Conservation (phyloP, 1,284 basidiomycete genomes). For the Austroboletus rostrupii region DNA sequence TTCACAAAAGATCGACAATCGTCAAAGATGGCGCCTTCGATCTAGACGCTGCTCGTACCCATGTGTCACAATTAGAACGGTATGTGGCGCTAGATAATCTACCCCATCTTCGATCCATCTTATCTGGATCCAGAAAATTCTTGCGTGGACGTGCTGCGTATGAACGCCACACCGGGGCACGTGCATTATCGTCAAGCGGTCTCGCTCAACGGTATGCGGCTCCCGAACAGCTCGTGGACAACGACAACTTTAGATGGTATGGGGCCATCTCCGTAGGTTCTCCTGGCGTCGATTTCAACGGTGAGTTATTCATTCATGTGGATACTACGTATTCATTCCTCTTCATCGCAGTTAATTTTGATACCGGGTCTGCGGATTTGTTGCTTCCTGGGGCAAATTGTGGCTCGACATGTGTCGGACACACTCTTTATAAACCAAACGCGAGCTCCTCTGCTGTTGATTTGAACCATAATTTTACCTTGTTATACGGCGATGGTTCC, state of each 20-base stretch:
- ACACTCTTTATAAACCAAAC: constrained; percentile 32
- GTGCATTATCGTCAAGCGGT: background rate
- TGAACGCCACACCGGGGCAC: background rate
- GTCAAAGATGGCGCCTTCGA: constrained; percentile 16
- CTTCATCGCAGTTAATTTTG: constrained; percentile 35
- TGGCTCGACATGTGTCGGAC: constrained; percentile 31
- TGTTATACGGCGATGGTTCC: constrained; percentile 36
- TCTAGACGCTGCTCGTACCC: constrained; percentile 8
- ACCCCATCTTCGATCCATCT: background rate
- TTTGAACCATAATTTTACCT: constrained; percentile 24
- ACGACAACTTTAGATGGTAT: constrained; percentile 21
- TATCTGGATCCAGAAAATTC: constrained; percentile 21
- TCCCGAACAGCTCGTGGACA: constrained; percentile 13
- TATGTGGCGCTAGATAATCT: constrained; percentile 5
- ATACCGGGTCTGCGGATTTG: constrained; percentile 42
- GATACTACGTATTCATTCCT: background rate
- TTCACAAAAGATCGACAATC: constrained; percentile 18
- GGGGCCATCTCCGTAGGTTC: constrained; percentile 24
- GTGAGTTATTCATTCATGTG: constrained; percentile 8
- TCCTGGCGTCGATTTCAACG: constrained; percentile 15
- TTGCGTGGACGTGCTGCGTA: constrained; percentile 11
- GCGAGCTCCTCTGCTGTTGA: constrained; percentile 31
- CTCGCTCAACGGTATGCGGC: constrained; percentile 6
- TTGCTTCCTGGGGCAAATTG: constrained; percentile 31
- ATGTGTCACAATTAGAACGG: constrained; percentile 15